Base-by-base conservation (phyloP, 2,329 filamentous ascomycete species). In the Aspergillus luchuensis region DNA sequence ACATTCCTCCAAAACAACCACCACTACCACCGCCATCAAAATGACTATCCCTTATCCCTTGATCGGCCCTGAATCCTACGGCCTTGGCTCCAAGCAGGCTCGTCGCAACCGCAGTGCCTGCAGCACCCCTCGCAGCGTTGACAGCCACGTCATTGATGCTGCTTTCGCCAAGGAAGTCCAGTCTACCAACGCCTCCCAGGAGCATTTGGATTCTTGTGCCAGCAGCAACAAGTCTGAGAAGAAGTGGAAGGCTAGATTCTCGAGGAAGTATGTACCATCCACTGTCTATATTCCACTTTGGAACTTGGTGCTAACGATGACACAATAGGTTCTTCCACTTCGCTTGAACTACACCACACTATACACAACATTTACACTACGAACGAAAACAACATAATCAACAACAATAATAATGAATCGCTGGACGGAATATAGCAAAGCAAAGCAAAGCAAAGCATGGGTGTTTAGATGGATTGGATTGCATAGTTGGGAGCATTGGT, bases 11-110 rank as follows among this genome's bases (percentile, higher is more conserved):
- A 21, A 21, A 21, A 15, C 19, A 21, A 21, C 2, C 6, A 36
- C 5, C 11, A 33, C n/a, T n/a, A n/a, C 30, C 0, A 36, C 33
- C 11, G 19, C 39, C 39, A 19, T 19, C 45, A 50, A 25, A 33
- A 50, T 50, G 47, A 50, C 47, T 17, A 50, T 50, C 25, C 47
- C 47, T 17, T 50, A 50, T 28, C 47, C 47, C 47, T 50, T 50
- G 47, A 50, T 50, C 47, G 47, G 47, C 47, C 47, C 47, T 30
- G 47, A 50, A 17, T 50, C 47, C 47, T 50, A 50, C 28, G 47
- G 47, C 47, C 47, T 50, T 8, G 47, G 47, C 8, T 21, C 17
- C 8, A 19, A 21, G 17, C 11, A 13, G 10, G 19, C 41, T 11
- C 21, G 19, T 6, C 30, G 25, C 8, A n/a, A 10, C 4, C 47